Evolutionary conservation across 1,284 basidiomycete species (phyloP).

Genomic region (Microbotryomycetes sp.): DNA sequence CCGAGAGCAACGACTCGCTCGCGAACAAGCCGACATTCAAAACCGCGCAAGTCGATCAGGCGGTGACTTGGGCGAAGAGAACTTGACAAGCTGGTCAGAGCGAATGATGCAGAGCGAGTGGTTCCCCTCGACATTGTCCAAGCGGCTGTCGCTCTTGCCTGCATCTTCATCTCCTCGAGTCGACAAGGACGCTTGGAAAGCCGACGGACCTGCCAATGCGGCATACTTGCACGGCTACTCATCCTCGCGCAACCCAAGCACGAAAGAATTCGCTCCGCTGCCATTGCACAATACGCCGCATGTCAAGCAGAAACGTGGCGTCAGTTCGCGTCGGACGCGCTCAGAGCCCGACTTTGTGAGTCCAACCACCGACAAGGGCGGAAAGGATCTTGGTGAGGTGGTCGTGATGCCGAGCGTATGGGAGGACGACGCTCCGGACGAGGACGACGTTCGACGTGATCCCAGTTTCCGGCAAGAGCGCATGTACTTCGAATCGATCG

Average conservation of each 20-base stretch:
- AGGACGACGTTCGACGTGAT: constrained; percentile 1
- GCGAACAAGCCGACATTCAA: neutral
- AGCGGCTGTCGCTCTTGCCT: neutral
- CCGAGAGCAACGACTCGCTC: neutral
- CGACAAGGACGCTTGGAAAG: neutral
- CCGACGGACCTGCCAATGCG: neutral
- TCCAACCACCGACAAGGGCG: neutral
- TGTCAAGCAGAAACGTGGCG: neutral
- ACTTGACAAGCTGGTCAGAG: neutral
- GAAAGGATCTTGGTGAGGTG: constrained; percentile 7
- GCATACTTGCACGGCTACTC: neutral
- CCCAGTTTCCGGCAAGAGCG: constrained; percentile 7
- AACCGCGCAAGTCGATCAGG: neutral
- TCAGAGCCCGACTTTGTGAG: neutral
- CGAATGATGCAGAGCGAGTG: neutral
- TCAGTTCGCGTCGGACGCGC: neutral
- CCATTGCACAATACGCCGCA: neutral
- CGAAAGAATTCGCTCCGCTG: neutral
- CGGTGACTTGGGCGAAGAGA: neutral
- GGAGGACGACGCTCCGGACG: neutral
- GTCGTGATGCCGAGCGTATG: constrained; percentile 10
- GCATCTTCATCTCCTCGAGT: neutral
- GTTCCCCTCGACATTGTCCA: neutral
- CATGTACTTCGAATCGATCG: constrained; percentile 16
- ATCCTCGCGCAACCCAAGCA: neutral